Base-by-base conservation (phyloP, 2,329 filamentous ascomycete genomes). In the Arthrobotrys sphaeroides region DNA sequence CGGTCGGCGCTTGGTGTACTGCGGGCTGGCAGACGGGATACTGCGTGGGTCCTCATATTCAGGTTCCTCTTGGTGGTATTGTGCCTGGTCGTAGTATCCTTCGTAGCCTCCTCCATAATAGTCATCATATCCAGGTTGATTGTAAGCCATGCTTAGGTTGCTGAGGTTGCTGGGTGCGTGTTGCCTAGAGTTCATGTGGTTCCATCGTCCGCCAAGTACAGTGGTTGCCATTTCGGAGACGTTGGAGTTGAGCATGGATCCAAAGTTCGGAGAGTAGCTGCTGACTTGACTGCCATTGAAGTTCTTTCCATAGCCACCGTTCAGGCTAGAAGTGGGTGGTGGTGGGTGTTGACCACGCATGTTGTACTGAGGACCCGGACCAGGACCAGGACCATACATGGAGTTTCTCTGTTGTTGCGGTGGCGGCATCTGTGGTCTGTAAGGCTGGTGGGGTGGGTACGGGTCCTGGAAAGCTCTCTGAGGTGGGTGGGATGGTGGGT, bases 21-120 rank as follows among this genome's bases (percentile, higher is more conserved):
- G 70, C 28, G 70, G 70, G 47, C 70, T 74, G n/a, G 70, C 70
- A 13, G 70, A 74, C 42, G 70, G 70, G 24, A 74, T 68, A 47
- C 70, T 74, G 22, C 36, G 62, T 26, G 62, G 70, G 9, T 74
- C 70, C 40, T 74, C 70, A 22, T 62, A 74, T 40, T 74, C 70
- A 10, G 53, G 62, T 64, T 74, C 70, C n/a, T 68, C 70, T 26
- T 62, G 70, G 22, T 45, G 38, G 28, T 60, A 43, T 43, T 60
- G 55, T 7, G 20, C 36, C 28, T 65, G 70, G 20, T 74, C 70
- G 45, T 74, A 67, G 26, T 74, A 74, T 45, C 69, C 69, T 31
- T 73, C 69, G 24, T 74, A 74, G 13, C 70, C 49, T 33, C 26
- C 49, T 33, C 26, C 49, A 24, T 68, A 67, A 18, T 74, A 74